phyloP scores from a whole-genome alignment of 345 rosid genomes.

The Pistacia vera region DNA sequence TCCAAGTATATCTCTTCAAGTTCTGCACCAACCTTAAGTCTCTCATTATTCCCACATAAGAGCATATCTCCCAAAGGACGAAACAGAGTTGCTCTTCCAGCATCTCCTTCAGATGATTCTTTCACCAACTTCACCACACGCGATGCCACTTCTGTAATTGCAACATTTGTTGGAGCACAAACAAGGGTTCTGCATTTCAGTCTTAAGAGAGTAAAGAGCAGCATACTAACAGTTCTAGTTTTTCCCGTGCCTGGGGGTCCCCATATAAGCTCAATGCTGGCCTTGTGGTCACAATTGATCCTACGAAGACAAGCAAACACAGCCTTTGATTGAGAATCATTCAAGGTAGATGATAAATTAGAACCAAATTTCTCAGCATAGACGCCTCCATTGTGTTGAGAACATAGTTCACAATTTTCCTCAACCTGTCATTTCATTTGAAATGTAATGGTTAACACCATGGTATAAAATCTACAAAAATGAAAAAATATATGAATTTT shows the following conservation, averaged over 20 bases:
- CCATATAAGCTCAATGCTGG: slow-evolving; percentile 46
- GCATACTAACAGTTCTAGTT: slow-evolving; percentile 39
- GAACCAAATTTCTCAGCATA: background rate
- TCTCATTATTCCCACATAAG: slow-evolving; percentile 42
- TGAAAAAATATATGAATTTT: background rate
- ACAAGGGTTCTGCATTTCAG: slow-evolving; percentile 39
- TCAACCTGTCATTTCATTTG: slow-evolving; percentile 30
- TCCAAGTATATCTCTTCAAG: slow-evolving; percentile 43
- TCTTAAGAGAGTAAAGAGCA: slow-evolving; percentile 36
- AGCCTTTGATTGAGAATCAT: slow-evolving; percentile 39
- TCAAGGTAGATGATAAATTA: slow-evolving; percentile 21
- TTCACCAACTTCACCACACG: slow-evolving; percentile 41
- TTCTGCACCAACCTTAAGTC: slow-evolving; percentile 32
- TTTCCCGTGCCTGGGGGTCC: slow-evolving; percentile 71
- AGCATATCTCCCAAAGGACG: slow-evolving; percentile 36
- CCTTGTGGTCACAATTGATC: slow-evolving; percentile 31
- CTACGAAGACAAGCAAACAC: slow-evolving; percentile 29
- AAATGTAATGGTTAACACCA: background rate
- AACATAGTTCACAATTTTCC: slow-evolving; percentile 21
- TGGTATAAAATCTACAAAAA: background rate
- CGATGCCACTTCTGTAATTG: slow-evolving; percentile 43
- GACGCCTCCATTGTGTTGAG: background rate
- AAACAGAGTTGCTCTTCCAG: slow-evolving; percentile 10
- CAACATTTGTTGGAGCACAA: slow-evolving; percentile 57
- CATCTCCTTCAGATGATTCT: slow-evolving; percentile 20